Evolutionary conservation across 2,329 filamentous ascomycete genomes (phyloP).

Genomic region (Domatiomyces globalis): DNA sequence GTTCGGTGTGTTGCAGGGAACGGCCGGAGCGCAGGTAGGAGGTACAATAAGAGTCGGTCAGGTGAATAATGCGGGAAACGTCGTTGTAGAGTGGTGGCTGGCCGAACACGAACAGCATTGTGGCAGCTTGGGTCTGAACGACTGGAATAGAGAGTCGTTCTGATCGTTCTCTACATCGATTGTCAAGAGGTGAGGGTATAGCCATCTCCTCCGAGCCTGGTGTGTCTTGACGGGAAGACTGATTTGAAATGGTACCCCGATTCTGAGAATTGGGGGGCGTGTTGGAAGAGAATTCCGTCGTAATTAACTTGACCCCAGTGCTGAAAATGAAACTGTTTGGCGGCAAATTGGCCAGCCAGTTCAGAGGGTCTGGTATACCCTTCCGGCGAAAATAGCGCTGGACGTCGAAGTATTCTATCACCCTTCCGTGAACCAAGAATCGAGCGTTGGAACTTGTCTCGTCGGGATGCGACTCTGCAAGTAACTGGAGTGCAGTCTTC

Average conservation of each 20-base stretch:
- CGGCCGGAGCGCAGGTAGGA: background rate
- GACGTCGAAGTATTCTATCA: slow-evolving; percentile 3
- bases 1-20: slow-evolving; percentile 1
- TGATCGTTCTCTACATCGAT: background rate
- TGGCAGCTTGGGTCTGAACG: background rate
- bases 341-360: slow-evolving; percentile 1
- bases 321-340: background rate
- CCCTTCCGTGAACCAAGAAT: slow-evolving; percentile 5
- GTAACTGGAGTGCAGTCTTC: slow-evolving; percentile 3
- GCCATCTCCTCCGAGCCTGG: too few species aligned
- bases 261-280: too few species aligned
- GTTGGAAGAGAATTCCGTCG: too few species aligned
- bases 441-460: background rate
- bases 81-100: slow-evolving; percentile 1
- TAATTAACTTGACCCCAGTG: slow-evolving; percentile 2
- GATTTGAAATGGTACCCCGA: too few species aligned
- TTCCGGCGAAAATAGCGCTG: slow-evolving; percentile 7
- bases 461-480: slow-evolving; percentile 1
- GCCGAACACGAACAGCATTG: slow-evolving; percentile 1
- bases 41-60: slow-evolving; percentile 1
- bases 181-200: too few species aligned
- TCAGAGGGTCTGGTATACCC: slow-evolving; percentile 5
- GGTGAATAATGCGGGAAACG: slow-evolving; percentile 1
- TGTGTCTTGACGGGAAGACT: too few species aligned
- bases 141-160: background rate